Percentiles rank a stretch among this genome's conserved stretches.
Evolutionary conservation across 768 basidiomycete species (phyloP).

Genomic region (Agrocybe chaxingu): DNA sequence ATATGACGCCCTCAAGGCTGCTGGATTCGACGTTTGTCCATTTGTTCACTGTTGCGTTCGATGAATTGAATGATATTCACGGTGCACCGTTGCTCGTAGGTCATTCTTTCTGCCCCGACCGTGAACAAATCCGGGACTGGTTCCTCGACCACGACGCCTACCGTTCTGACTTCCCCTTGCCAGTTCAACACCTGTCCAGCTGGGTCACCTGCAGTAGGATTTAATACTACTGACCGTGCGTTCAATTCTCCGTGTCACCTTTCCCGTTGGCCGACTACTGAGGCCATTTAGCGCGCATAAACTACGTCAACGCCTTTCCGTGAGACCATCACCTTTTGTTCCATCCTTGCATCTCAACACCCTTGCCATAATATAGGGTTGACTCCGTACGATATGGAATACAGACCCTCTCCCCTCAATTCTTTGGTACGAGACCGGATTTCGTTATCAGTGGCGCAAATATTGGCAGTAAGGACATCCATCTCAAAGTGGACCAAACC

Average conservation of each 20-base stretch:
- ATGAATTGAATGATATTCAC: neutral
- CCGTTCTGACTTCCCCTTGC: conserved; percentile 31
- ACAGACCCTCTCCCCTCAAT: conserved; percentile 39
- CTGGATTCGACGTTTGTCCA: conserved; percentile 34
- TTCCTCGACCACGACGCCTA: conserved; percentile 34
- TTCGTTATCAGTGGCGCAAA: conserved; percentile 47
- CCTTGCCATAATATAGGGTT: conserved; percentile 12
- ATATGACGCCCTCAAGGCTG: conserved; percentile 31
- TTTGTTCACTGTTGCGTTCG: neutral
- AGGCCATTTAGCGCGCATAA: conserved; percentile 22
- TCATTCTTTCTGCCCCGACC: conserved; percentile 46
- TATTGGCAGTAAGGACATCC: conserved; percentile 32
- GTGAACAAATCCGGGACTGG: conserved; percentile 45
- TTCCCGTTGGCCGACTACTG: neutral
- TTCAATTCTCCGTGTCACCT: neutral
- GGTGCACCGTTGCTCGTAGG: conserved; percentile 19
- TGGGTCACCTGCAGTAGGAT: conserved; percentile 42
- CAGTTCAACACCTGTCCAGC: conserved; percentile 44
- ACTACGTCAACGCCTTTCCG: conserved; percentile 37
- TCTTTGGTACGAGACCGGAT: conserved; percentile 38
- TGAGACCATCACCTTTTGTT: conserved; percentile 8
- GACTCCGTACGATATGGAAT: conserved; percentile 39
- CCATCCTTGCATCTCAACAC: neutral
- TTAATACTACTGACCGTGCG: conserved; percentile 37
- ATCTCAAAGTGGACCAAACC: neutral